Evolutionary conservation across 1,139 yeast species (phyloP), one percentile per base, ranked within the genome.

Genomic region (Candida sanyaensis): DNA sequence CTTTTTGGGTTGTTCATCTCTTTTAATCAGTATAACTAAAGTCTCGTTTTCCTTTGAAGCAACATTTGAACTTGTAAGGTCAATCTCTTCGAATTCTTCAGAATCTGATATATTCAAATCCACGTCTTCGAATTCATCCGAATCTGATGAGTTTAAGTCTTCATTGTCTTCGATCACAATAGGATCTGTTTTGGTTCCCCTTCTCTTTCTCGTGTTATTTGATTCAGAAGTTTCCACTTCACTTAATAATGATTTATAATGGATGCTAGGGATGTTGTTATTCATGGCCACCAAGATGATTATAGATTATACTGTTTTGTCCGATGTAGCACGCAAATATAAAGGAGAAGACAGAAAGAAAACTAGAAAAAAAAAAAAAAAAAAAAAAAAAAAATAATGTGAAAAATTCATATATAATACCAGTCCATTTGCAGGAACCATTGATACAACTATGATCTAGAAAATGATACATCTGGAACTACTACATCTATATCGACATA

Each of bases 101-200:
- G 70, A 48, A 55, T 65, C 57, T 8, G 45, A 36, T 13, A 39
- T 42, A 30, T 34, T 26, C 30, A 66, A 49, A 7, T 58, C 63
- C 31, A 70, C 66, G 43, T 69, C 72, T 46, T 70, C 75, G 41
- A 69, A 65, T 24, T 70, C 62, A 45, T 77, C 64, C 26, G 71
- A 49, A 54, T 66, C 57, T 3, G 39, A 28, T 2, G 41, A 36
- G 28, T 23, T 27, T n/a, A 7, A 5, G 13, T 23, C 28, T 23
- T 10, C 28, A n/a, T 10, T 30, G 8, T 43, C 42, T 4, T 39
- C 45, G 7, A 36, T 17, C 2, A 21, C 40, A 27, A 46, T 43
- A 2, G 38, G 29, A 12, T 38, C 43, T 9, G 30, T 29, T 9
- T 31, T 37, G 6, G 30, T 17, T 31, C 44, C 37, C 26, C 53